A percentile compares a stretch with the other conserved stretches of the same genome.
Evolutionary conservation across 495 filamentous ascomycete species (phyloP).

Genomic region (Sporormia fimetaria): DNA sequence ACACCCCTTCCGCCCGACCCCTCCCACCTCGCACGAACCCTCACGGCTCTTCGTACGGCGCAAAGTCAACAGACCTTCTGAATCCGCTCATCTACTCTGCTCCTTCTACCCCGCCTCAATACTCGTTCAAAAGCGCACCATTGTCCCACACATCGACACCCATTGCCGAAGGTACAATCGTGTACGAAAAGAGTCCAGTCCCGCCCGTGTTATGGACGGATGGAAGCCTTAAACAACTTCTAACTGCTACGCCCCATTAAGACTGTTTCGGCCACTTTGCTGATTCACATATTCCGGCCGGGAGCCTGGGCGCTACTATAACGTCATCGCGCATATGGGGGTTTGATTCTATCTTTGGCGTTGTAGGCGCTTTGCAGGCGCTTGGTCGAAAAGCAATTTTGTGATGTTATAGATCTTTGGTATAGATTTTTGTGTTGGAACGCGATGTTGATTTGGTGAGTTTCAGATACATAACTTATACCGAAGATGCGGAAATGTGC

Average conservation of each 20-base stretch:
- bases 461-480: no score
- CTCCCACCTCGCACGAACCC: constrained; percentile 29
- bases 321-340: no score
- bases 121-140: constrained; percentile 23
- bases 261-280: no score
- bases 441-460: no score
- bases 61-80: constrained; percentile 30
- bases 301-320: no score
- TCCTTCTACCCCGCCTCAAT: constrained; percentile 15
- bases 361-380: no score
- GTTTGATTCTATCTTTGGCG: no score
- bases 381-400: no score
- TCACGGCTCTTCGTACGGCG: constrained; percentile 22
- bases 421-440: no score
- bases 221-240: constrained; percentile 28
- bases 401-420: no score
- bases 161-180: constrained; percentile 10
- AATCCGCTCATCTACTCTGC: constrained; percentile 21
- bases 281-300: no score
- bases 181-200: constrained; percentile 23
- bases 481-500: no score
- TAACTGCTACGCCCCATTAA: constrained; percentile 13
- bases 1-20: constrained; percentile 22
- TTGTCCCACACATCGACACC: constrained; percentile 17
- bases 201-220: constrained; percentile 16